A percentile compares a stretch with the other conserved stretches of the same genome.
Conservation (phyloP, 2,329 filamentous ascomycete species). For the Nemania sp. region DNA sequence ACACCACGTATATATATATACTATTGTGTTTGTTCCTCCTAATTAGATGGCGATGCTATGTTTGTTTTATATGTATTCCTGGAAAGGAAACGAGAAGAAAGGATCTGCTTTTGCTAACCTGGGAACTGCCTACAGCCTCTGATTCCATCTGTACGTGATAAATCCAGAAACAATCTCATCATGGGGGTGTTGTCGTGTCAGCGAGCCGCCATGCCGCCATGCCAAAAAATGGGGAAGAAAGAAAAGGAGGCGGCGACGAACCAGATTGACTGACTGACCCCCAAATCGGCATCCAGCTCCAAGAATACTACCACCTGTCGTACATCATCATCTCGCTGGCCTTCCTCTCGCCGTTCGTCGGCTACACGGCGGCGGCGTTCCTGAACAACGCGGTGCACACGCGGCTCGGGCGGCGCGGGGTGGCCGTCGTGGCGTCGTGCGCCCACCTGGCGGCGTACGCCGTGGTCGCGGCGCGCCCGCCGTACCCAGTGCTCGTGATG, state of each 20-base stretch:
- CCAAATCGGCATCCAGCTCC: constrained; percentile 46
- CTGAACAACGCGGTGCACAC: constrained; percentile 50
- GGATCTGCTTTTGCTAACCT: constrained; percentile 9
- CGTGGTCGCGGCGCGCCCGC: constrained; percentile 66
- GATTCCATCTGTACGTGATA: constrained; percentile 53
- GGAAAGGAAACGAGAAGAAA: not conserved
- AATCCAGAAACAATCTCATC: too few relatives aligned
- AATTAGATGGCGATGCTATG: too few relatives aligned
- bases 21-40: too few relatives aligned
- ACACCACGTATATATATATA: too few relatives aligned
- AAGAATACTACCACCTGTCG: constrained; percentile 50
- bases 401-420: constrained; percentile 65
- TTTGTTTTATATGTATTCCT: too few relatives aligned
- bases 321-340: constrained; percentile 55
- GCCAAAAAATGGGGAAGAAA: too few relatives aligned
- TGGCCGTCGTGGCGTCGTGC: constrained; percentile 62
- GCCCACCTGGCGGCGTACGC: constrained; percentile 69
- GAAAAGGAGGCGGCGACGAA: too few relatives aligned
- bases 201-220: too few relatives aligned
- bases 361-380: constrained; percentile 52
- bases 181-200: too few relatives aligned
- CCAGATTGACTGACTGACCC: too few relatives aligned
- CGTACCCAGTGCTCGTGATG: constrained; percentile 68
- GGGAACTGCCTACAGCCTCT: constrained; percentile 45
- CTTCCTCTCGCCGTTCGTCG: constrained; percentile 52